Evolutionary conservation across 108 stramenopile genomes (phyloP), one percentile per base, ranked within the genome.

Genomic region (Parmales sp.): DNA sequence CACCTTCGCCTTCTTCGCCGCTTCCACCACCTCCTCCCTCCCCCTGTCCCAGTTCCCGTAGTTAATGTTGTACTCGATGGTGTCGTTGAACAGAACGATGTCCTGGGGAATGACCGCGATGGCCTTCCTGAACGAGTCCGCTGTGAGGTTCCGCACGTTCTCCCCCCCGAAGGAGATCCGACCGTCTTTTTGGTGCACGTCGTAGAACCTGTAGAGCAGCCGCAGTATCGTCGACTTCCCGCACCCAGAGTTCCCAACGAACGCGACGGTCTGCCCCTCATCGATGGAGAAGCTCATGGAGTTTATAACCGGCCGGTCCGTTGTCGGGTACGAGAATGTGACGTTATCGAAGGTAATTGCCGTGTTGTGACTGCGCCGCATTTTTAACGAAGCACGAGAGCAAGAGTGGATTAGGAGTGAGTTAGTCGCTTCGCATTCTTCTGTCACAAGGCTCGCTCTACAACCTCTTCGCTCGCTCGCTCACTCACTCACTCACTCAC

Each of bases 41-140:
- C 89, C 72, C 7, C 89, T 87, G 37, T 80, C 50, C 39, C 90
- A 70, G 49, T 86, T 74, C 1, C 90, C 91, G 69, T 96, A 96
- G 2, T 83, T 82, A 46, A 97, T 85, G 67, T 97, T 97, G 79
- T 94, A 90, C 20, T 75, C 80, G 28, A 98, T 93, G 6, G 89
- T 80, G 66, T 93, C 92, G 67, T 95, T 94, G 73, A 98, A 96
- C 22, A 98, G 79, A 0, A 92, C 91, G 29, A 90, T 90, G 79
- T 98, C 95, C 79, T 98, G 97, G 0, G 95, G 95, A 13, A 98
- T 86, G 22, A 98, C 89, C 18, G 90, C 95, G 64, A 95, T 93
- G 13, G 83, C 73, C 25, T 71, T 63, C 29, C 92, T 79, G 5
- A 95, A 50, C 20, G 86, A 89, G 25, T 86, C 72, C 37, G 79